Evolutionary conservation across 441 rosid species (phyloP).

Genomic region (Erodium moschatum): DNA sequence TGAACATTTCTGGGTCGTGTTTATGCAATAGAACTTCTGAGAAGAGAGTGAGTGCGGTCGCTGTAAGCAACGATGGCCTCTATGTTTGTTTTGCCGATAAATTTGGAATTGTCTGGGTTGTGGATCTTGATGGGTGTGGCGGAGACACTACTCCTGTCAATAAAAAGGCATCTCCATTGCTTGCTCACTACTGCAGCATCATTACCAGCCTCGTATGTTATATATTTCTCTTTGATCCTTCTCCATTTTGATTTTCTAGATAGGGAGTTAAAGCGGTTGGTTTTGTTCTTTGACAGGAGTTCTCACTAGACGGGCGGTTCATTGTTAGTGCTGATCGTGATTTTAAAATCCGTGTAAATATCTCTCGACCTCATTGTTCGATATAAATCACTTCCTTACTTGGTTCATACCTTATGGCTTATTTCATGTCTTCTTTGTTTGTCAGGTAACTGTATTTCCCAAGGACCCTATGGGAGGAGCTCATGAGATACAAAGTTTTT

Average conservation of each 20-base stretch:
- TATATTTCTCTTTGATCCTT: neutral
- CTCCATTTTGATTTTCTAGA: neutral
- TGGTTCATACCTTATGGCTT: slow-evolving; percentile 8
- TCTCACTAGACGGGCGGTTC: slow-evolving; percentile 69
- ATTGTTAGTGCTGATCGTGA: slow-evolving; percentile 81
- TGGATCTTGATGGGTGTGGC: slow-evolving; percentile 39
- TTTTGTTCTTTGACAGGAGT: slow-evolving; percentile 43
- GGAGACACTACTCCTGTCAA: slow-evolving; percentile 28
- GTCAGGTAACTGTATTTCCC: slow-evolving; percentile 71
- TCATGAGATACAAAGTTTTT: slow-evolving; percentile 83
- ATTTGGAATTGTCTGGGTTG: slow-evolving; percentile 92
- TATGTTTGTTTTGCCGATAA: slow-evolving; percentile 81
- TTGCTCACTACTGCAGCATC: slow-evolving; percentile 91
- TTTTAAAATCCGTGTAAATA: slow-evolving; percentile 76
- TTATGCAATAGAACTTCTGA: slow-evolving; percentile 49
- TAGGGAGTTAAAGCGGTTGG: slow-evolving; percentile 9
- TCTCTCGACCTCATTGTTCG: slow-evolving; percentile 17
- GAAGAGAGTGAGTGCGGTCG: slow-evolving; percentile 81
- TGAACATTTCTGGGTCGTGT: neutral
- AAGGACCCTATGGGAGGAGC: slow-evolving; percentile 74
- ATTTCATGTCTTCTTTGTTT: slow-evolving; percentile 18
- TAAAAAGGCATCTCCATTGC: slow-evolving; percentile 54
- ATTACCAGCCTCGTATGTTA: slow-evolving; percentile 68
- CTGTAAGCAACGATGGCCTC: slow-evolving; percentile 52
- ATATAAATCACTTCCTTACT: slow-evolving; percentile 8